Percentiles rank a stretch among this genome's conserved stretches.
phyloP scores from a whole-genome alignment of 306 rosid species.

The Crotalaria pallida region DNA sequence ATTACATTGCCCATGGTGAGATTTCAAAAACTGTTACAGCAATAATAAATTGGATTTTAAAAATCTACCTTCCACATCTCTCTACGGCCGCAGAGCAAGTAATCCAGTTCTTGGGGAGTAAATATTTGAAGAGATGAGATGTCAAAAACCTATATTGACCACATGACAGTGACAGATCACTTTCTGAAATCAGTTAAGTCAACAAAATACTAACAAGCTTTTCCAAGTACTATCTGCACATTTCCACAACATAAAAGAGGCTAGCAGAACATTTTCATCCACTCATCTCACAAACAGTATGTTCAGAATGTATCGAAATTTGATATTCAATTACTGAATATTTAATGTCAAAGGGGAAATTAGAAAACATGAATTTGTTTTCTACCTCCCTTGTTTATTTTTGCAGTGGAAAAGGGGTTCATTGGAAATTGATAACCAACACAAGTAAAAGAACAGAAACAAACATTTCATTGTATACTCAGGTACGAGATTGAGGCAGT shows the following conservation, averaged over 20 bases:
- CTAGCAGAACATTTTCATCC: not conserved
- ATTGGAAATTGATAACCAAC: not conserved
- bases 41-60: not conserved
- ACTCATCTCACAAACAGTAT: not conserved
- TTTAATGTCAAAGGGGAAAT: not conserved
- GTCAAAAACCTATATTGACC: slow-evolving; percentile 74
- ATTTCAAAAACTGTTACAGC: not conserved
- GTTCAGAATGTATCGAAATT: not conserved
- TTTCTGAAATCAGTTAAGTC: not conserved
- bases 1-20: not conserved
- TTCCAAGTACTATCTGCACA: not conserved
- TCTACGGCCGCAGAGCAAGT: slow-evolving; percentile 92
- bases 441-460: not conserved
- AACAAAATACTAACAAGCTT: not conserved
- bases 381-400: not conserved
- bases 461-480: not conserved
- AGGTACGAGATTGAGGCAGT: not conserved
- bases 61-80: slow-evolving; percentile 90
- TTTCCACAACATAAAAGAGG: not conserved
- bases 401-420: not conserved
- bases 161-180: not conserved
- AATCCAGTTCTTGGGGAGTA: slow-evolving; percentile 83
- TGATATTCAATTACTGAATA: not conserved
- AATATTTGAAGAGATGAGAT: slow-evolving; percentile 75
- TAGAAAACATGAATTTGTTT: not conserved